A percentile compares a stretch with the other conserved stretches of the same genome.
These are phyloP conservation scores for Delitschia confertaspora DNA, from an alignment of 495 filamentous ascomycete genomes.

Conservation along the genomic window DNA sequence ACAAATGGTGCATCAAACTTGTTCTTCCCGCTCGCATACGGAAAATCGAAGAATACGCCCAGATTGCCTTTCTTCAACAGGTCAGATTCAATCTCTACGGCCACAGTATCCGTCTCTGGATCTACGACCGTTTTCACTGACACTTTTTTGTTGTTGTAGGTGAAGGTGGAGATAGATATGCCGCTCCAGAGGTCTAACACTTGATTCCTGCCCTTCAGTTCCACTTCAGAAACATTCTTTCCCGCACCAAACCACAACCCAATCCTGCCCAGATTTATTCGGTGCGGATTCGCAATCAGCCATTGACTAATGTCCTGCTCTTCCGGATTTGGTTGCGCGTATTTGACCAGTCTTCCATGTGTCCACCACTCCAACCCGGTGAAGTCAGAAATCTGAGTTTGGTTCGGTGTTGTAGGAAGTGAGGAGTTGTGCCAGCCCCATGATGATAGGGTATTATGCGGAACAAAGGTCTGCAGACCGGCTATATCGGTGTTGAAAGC, in stretches of 20 bases:
- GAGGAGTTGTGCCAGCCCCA: conserved; percentile 54
- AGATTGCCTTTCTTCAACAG: conserved; percentile 33
- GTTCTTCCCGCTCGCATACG: conserved; percentile 41
- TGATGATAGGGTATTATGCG: conserved; percentile 35
- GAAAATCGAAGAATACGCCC: conserved; percentile 46
- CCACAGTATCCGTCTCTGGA: conserved; percentile 41
- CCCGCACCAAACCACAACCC: conserved; percentile 39
- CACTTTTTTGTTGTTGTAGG: conserved; percentile 35
- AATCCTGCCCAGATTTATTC: conserved; percentile 42
- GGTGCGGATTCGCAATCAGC: conserved; percentile 46
- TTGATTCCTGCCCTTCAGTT: conserved; percentile 28
- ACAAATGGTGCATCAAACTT: conserved; percentile 38
- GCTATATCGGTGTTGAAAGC: conserved; percentile 48
- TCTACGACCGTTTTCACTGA: conserved; percentile 41
- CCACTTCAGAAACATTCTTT: conserved; percentile 36
- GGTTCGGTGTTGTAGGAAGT: conserved; percentile 37
- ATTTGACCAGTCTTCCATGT: conserved; percentile 46
- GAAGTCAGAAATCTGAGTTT: conserved; percentile 26
- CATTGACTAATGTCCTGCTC: conserved; percentile 45
- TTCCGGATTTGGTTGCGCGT: conserved; percentile 44
- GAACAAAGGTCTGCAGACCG: conserved; percentile 34
- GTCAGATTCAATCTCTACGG: conserved; percentile 38
- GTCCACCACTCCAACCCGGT: conserved; percentile 46
- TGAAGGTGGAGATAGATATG: conserved; percentile 40
- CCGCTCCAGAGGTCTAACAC: conserved; percentile 44